These are phyloP conservation scores for Phaeotremella skinneri DNA, from an alignment of 768 basidiomycete genomes.

Conservation along the genomic window DNA sequence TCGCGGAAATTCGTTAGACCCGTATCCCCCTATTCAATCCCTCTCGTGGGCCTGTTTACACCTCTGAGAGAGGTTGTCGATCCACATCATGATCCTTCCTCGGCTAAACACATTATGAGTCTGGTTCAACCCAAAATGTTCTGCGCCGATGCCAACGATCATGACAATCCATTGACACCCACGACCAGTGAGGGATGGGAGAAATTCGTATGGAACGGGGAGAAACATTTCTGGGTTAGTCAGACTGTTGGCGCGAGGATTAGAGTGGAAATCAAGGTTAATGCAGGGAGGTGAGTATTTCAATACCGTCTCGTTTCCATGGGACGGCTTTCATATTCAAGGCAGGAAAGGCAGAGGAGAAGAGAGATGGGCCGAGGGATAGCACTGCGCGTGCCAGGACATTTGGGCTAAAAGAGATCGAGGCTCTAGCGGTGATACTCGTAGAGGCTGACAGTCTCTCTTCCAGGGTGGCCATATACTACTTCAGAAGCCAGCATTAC, in stretches of 20 bases:
- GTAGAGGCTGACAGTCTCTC: background rate
- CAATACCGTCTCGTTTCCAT: background rate
- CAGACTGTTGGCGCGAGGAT: conserved; percentile 40
- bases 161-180: conserved; percentile 42
- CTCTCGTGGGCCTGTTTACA: conserved; percentile 37
- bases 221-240: conserved; percentile 49
- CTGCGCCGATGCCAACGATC: conserved; percentile 50
- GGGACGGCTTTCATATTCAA: no score
- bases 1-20: conserved; percentile 35
- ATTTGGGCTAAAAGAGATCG: no score
- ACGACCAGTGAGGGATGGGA: conserved; percentile 39
- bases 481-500: conserved; percentile 43
- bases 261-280: conserved; percentile 47
- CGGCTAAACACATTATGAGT: conserved; percentile 26
- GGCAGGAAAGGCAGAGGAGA: no score
- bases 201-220: conserved; percentile 45
- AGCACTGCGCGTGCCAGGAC: no score
- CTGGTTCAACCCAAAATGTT: conserved; percentile 46
- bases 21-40: conserved; percentile 31
- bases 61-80: conserved; percentile 44
- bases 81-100: conserved; percentile 30
- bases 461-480: conserved; percentile 47
- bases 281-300: conserved; percentile 42
- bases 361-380: no score
- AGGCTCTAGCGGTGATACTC: no score